Evolutionary conservation across 257 asterid genomes (phyloP), one percentile per base, ranked within the genome.

Genomic region (Primulina huaijiensis): DNA sequence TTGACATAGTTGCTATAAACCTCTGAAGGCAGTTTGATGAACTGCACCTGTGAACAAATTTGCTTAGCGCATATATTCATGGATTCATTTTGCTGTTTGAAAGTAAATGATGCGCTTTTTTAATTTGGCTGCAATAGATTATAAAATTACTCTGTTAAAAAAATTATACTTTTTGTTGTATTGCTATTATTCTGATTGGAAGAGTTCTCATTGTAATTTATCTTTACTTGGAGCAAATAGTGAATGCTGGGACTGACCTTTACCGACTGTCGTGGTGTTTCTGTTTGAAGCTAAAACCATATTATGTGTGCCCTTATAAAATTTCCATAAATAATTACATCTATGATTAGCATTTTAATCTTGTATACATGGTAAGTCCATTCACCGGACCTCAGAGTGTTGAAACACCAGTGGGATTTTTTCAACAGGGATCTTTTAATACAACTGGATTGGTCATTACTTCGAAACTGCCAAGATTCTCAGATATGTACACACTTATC

Each of bases 401-500:
- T 77, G 80, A 82, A 69, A 55, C 64, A 23, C 62, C 57, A 30
- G 17, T 76, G 52, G 56, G 21, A 53, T 50, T 73, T 55, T 72
- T 67, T 69, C 56, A 16, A 72, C 88, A 91, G 99, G 99, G 88
- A 73, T 86, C 93, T 58, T 85, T 89, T 67, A 81, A 75, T 82
- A 74, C 86, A 64, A 90, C 99, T 27, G 97, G 97, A 63, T 81
- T 94, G 74, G 75, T 80, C 2, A 80, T 94, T 74, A 86, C 97
- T 61, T 91, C 97, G 1, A 94, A 91, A 95, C 79, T 94, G 81
- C 97, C 96, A 38, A 91, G 96, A 81, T 91, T 91, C 89, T 86
- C 99, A 0, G 99, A 94, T 79, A 63, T 75, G 89, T 89, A 91
- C 73, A 87, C 99, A 0, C 93, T 94, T 33, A 78, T 62, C 70